Percentiles rank a stretch among this genome's conserved stretches.
Conservation (phyloP, 768 basidiomycete genomes). For the Gymnopilus junonius region DNA sequence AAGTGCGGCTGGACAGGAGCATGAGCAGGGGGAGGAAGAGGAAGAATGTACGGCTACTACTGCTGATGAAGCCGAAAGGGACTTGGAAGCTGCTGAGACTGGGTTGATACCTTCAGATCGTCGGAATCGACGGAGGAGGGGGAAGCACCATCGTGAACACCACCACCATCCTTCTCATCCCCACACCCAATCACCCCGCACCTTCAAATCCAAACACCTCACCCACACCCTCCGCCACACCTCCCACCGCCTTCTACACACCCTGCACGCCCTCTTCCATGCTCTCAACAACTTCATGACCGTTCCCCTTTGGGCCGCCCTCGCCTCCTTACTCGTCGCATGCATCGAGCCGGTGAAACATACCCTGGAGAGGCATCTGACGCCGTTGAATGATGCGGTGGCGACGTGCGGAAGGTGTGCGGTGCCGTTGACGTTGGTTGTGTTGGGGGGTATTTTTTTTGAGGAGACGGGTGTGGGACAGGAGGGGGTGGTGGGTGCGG, state of each 20-base stretch:
- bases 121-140: not conserved
- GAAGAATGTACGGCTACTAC: not conserved
- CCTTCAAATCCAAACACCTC: not conserved
- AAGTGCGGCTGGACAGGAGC: constrained; percentile 3
- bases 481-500: not conserved
- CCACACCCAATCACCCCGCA: not conserved
- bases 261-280: not conserved
- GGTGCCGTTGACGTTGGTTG: constrained; percentile 88
- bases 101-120: not conserved
- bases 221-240: not conserved
- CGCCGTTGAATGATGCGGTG: constrained; percentile 71
- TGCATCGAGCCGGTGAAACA: constrained; percentile 59
- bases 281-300: constrained; percentile 76
- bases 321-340: constrained; percentile 73
- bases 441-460: constrained; percentile 93
- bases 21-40: not conserved
- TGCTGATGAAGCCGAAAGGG: not conserved
- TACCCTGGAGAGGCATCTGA: constrained; percentile 63
- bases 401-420: constrained; percentile 73
- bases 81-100: not conserved
- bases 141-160: not conserved
- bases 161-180: not conserved
- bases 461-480: constrained; percentile 19
- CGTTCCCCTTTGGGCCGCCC: constrained; percentile 82
- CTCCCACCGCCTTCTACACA: not conserved